Base-by-base conservation (phyloP, 2,329 filamentous ascomycete species). In the Fusarium hainanense region DNA sequence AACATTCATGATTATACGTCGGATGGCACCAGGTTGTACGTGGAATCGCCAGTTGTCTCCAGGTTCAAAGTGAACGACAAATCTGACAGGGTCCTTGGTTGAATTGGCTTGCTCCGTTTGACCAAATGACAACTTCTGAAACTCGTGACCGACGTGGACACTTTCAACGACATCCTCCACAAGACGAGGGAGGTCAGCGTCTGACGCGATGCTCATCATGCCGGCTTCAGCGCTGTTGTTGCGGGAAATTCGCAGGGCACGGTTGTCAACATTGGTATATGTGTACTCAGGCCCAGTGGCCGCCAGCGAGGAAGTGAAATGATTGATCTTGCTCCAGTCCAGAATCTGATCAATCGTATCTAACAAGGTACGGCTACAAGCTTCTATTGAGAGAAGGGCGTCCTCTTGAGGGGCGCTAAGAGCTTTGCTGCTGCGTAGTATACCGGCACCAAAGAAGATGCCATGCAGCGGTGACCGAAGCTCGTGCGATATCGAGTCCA, bases 291-390 rank as follows among this genome's bases (percentile, higher is more conserved):
- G 10, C 2, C 30, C 23, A 3, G 37, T 46, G 1, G n/a, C n/a
- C n/a, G 40, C 9, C 2, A 44, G 28, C 1, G 56, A 54, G 7
- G 48, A 30, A 7, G 40, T 37, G 3, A 58, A 54, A 12, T 34
- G 40, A 16, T 58, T 58, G 16, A 58, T 54, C n/a, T 54, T 54
- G 10, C 40, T 58, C 56, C 56, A 58, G 4, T 58, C 56, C 0
- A 58, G 9, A 6, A 58, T 58, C 23, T 58, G 56, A 9, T 58
- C 40, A 25, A 58, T 54, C 1, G 56, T 58, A 7, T 58, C 56
- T 0, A 58, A n/a, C 2, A 58, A 6, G 2, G 56, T 58, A 1
- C 41, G 40, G 1, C 56, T 54, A 6, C 56, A 58, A 1, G 56
- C 56, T 7, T 58, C 56, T 3, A 58, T 41, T 0, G 56, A 54